These are phyloP conservation scores for Ascodesmis nigricans DNA, from an alignment of 495 filamentous ascomycete species.

Conservation along the genomic window DNA sequence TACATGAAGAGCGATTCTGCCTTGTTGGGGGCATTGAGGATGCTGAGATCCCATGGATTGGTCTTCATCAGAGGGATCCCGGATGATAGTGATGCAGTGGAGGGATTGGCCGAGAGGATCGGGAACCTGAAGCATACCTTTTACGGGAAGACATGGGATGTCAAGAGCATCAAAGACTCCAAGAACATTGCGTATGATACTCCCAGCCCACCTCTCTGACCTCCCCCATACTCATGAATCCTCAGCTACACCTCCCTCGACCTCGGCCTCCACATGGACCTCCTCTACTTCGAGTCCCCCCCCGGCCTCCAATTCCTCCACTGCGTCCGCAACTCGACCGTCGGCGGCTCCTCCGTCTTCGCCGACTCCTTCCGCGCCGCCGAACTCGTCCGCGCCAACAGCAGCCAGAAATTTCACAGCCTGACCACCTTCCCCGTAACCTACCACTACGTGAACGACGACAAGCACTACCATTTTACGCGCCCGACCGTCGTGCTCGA, in stretches of 20 bases:
- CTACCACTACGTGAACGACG: slow-evolving; percentile 52
- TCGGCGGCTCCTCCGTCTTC: slow-evolving; percentile 67
- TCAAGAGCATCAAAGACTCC: slow-evolving; percentile 47
- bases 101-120: slow-evolving; percentile 44
- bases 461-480: slow-evolving; percentile 34
- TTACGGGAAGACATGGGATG: slow-evolving; percentile 79
- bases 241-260: slow-evolving; percentile 45
- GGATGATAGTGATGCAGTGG: slow-evolving; percentile 34
- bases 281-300: slow-evolving; percentile 62
- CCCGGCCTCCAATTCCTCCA: slow-evolving; percentile 72
- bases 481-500: slow-evolving; percentile 33
- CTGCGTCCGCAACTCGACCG: slow-evolving; percentile 50
- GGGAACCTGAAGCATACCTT: slow-evolving; percentile 61
- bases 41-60: slow-evolving; percentile 38
- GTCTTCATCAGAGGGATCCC: slow-evolving; percentile 55
- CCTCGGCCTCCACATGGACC: slow-evolving; percentile 77
- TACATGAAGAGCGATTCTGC: slow-evolving; percentile 37
- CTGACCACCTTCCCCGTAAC: slow-evolving; percentile 28
- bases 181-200: slow-evolving; percentile 50
- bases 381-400: slow-evolving; percentile 21
- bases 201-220: not conserved
- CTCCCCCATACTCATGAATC: not conserved
- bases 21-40: slow-evolving; percentile 32
- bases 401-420: slow-evolving; percentile 17
- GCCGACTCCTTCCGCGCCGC: slow-evolving; percentile 46